Conservation (phyloP, 1,284 basidiomycete genomes). For the Cystobasidiaceae sp. region DNA sequence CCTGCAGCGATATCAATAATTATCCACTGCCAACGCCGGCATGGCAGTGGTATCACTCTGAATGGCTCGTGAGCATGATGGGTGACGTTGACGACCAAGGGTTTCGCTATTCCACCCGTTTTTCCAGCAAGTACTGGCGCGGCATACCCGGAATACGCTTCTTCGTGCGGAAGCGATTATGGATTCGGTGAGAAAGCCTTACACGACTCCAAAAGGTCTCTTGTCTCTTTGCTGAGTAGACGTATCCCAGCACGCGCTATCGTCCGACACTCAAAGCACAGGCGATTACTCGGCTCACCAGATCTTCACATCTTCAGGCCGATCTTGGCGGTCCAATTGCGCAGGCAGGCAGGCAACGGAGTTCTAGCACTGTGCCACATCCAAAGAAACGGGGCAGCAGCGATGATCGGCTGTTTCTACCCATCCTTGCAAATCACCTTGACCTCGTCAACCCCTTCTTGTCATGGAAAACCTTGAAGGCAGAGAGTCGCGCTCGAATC, state of each 20-base stretch:
- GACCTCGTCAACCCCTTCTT: constrained; percentile 11
- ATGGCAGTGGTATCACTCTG: constrained; percentile 16
- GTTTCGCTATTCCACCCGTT: constrained; percentile 16
- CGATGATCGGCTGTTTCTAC: neutral
- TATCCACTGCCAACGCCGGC: constrained; percentile 24
- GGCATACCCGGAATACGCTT: constrained; percentile 19
- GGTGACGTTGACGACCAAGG: constrained; percentile 24
- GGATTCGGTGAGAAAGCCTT: constrained; percentile 7
- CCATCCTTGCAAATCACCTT: neutral
- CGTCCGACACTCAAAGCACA: constrained; percentile 12
- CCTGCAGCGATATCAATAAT: neutral
- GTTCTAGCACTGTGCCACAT: neutral
- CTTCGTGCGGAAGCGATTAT: constrained; percentile 22
- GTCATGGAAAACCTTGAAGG: neutral
- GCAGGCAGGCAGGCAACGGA: neutral
- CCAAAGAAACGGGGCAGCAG: neutral
- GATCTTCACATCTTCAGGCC: neutral
- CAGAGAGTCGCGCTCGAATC: neutral
- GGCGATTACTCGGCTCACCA: neutral
- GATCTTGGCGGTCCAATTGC: neutral
- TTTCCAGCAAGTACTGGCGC: constrained; percentile 19
- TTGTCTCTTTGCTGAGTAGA: too few relatives aligned
- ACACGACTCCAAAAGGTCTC: neutral
- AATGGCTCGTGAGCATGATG: constrained; percentile 26
- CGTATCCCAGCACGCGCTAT: neutral